Evolutionary conservation across 768 basidiomycete species (phyloP), one percentile per base, ranked within the genome.

Genomic region (Lentinula sp.): DNA sequence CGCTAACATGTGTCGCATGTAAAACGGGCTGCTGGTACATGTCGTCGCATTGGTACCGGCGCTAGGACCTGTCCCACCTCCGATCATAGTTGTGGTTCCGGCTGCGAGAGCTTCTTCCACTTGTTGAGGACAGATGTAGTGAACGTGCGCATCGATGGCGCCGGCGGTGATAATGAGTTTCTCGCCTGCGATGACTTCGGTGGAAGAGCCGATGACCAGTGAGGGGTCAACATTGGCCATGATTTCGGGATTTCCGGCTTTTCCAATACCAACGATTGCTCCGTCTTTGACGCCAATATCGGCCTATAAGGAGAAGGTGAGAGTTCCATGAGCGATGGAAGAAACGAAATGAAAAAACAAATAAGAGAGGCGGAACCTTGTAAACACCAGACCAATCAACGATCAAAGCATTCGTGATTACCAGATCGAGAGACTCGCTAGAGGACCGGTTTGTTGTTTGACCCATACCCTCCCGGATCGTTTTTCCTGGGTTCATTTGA

Each of bases 401-500:
- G 64, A 99, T 88, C 55, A 99, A 79, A 2, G 92, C 94, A 69
- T 97, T 98, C 45, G 94, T 98, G 70, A 99, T 94, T 60, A 98
- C 88, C 23, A 97, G 82, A 70, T 99, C 96, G 50, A 98, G 82
- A 0, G 86, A 80, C 52, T 91, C 87, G 0, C 68, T 65, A 8
- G 89, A 82, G 0, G 83, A 78, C 11, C 85, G 76, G 64, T 90
- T 85, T 1, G 89, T 91, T 0, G 87, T 87, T 70, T 98, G 95
- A 7, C 95, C 97, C 91, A 97, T 96, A 5, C 97, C 97, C 68
- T 98, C 97, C 23, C 96, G 88, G 56, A 98, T 91, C 1, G 88
- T 84, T 74, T 98, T 98, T 16, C 95, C 92, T 93, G 63, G 3
- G 10, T 53, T 51, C 40, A 21, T 18, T 8, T 4, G 61, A 28